Conservation (phyloP, 768 basidiomycete genomes). For the Pholiota conissans region DNA sequence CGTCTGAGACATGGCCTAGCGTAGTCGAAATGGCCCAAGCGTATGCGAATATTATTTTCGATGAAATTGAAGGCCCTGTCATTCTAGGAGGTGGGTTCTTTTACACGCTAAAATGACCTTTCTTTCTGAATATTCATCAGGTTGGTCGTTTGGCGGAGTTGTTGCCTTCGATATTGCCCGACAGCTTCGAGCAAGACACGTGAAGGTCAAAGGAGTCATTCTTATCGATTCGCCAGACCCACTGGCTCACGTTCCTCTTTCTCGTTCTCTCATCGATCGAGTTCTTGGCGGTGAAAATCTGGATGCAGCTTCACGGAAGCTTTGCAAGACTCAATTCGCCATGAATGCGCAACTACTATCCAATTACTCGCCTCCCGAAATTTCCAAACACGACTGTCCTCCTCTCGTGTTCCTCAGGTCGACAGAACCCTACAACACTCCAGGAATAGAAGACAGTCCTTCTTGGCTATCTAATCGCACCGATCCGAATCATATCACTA, state of each 20-base stretch:
- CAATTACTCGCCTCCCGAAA: constrained; percentile 39
- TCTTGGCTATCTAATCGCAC: constrained; percentile 53
- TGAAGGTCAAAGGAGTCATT: constrained; percentile 54
- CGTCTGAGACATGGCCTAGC: constrained; percentile 45
- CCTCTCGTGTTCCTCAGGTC: constrained; percentile 56
- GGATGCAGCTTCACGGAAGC: constrained; percentile 29
- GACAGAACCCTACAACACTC: constrained; percentile 40
- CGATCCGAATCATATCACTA: constrained; percentile 28
- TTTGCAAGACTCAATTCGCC: constrained; percentile 49
- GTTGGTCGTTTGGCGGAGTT: constrained; percentile 81
- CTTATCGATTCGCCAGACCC: constrained; percentile 72
- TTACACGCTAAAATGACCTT: neutral
- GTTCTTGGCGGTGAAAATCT: constrained; percentile 31
- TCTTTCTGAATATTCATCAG: constrained; percentile 30
- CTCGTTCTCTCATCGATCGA: constrained; percentile 51
- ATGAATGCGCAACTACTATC: constrained; percentile 48
- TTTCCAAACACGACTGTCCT: constrained; percentile 19
- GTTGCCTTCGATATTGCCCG: constrained; percentile 66
- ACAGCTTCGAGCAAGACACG: constrained; percentile 38
- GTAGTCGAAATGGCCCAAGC: constrained; percentile 51
- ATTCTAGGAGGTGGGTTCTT: constrained; percentile 56
- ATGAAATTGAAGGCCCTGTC: constrained; percentile 35
- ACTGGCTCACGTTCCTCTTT: constrained; percentile 47
- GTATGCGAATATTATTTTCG: constrained; percentile 46
- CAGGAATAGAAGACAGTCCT: constrained; percentile 37